These are phyloP conservation scores for Cryphonectria parasitica DNA, from an alignment of 2,329 filamentous ascomycete genomes.

Conservation along the genomic window DNA sequence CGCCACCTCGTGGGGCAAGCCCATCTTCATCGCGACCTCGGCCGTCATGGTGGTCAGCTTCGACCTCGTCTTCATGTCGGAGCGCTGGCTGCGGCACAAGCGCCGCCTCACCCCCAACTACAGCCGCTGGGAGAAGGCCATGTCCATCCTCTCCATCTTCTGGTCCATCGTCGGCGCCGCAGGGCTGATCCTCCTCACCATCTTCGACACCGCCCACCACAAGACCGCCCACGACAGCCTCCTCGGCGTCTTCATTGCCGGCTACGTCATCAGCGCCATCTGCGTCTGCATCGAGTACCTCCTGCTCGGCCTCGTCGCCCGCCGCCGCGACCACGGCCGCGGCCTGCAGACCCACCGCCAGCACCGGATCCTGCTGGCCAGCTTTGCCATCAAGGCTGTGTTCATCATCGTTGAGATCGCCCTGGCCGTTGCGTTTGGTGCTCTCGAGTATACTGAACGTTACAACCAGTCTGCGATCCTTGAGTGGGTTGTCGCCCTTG, in stretches of 20 bases:
- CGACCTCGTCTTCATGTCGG: slow-evolving; percentile 74
- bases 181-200: slow-evolving; percentile 76
- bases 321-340: slow-evolving; percentile 64
- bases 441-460: slow-evolving; percentile 48
- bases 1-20: slow-evolving; percentile 61
- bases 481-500: slow-evolving; percentile 73
- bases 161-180: slow-evolving; percentile 72
- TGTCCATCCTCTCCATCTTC: slow-evolving; percentile 61
- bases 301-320: slow-evolving; percentile 15
- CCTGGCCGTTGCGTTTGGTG: slow-evolving; percentile 71
- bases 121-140: slow-evolving; percentile 60
- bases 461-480: slow-evolving; percentile 72
- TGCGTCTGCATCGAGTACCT: slow-evolving; percentile 77
- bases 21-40: slow-evolving; percentile 73
- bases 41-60: slow-evolving; percentile 73
- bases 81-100: slow-evolving; percentile 78
- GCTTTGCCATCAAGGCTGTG: slow-evolving; percentile 79
- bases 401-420: slow-evolving; percentile 79
- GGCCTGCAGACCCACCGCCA: slow-evolving; percentile 74
- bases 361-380: slow-evolving; percentile 69
- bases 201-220: slow-evolving; percentile 76
- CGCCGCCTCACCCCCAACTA: slow-evolving; percentile 74
- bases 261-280: slow-evolving; percentile 79
- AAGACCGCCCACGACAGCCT: slow-evolving; percentile 70
- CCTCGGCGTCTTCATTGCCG: slow-evolving; percentile 76